Conservation (phyloP, 352 stramenopile genomes). For the Phytophthora sp. region DNA sequence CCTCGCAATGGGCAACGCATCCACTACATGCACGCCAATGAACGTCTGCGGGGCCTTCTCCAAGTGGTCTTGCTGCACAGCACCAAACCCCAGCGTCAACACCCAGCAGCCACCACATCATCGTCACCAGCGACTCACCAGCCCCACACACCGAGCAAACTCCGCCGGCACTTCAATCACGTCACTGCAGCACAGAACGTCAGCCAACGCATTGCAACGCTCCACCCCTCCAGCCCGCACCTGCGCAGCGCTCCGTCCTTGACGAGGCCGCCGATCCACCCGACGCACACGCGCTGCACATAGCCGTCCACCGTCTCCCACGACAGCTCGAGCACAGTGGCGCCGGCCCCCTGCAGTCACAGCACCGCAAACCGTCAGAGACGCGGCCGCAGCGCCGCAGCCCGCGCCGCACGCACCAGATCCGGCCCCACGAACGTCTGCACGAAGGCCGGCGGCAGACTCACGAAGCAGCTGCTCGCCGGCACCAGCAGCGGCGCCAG, state of each 20-base stretch:
- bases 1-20: slow-evolving; percentile 64
- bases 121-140: slow-evolving; percentile 48
- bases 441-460: slow-evolving; percentile 69
- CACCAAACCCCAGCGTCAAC: neutral
- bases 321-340: slow-evolving; percentile 76
- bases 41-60: slow-evolving; percentile 61
- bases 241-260: slow-evolving; percentile 55
- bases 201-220: neutral
- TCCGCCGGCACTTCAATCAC: slow-evolving; percentile 84
- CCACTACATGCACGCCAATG: slow-evolving; percentile 77
- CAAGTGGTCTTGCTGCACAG: slow-evolving; percentile 62
- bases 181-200: slow-evolving; percentile 46
- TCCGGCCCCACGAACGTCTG: slow-evolving; percentile 60
- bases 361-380: neutral
- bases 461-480: slow-evolving; percentile 74
- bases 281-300: slow-evolving; percentile 73
- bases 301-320: slow-evolving; percentile 86
- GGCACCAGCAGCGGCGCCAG: slow-evolving; percentile 68
- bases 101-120: neutral
- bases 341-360: slow-evolving; percentile 40
- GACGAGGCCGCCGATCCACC: slow-evolving; percentile 69
- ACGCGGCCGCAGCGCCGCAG: neutral
- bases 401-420: slow-evolving; percentile 22
- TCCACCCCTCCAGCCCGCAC: slow-evolving; percentile 19
- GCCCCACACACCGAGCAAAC: slow-evolving; percentile 81